Percentiles rank a stretch among this genome's conserved stretches.
These are phyloP conservation scores for slime mould (Dictyostelium discoideum) DNA, from an alignment of 78 protist genomes.

Conservation along the genomic window DNA sequence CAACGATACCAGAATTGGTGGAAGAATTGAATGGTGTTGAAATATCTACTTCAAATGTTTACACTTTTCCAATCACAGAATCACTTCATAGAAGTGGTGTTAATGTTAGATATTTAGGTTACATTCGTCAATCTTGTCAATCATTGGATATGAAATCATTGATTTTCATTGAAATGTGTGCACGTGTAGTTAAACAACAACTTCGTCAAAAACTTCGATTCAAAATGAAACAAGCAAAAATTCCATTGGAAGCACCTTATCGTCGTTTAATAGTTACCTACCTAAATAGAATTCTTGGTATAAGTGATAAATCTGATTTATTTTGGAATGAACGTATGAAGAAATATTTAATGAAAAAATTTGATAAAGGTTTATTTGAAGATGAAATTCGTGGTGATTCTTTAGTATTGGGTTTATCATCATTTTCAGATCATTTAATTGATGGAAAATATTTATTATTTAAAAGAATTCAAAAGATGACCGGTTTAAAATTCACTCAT, in stretches of 20 bases:
- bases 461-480: constrained; percentile 80
- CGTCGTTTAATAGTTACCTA: constrained; percentile 78
- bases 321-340: constrained; percentile 74
- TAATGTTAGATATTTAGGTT: constrained; percentile 70
- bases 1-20: constrained; percentile 56
- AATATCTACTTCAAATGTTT: not conserved
- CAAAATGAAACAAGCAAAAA: constrained; percentile 70
- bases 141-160: constrained; percentile 68
- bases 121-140: constrained; percentile 20
- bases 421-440: constrained; percentile 36
- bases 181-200: constrained; percentile 79
- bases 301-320: constrained; percentile 34
- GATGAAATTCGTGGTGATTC: constrained; percentile 54
- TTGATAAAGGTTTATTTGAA: constrained; percentile 49
- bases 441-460: constrained; percentile 79
- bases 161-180: constrained; percentile 83
- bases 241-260: constrained; percentile 84
- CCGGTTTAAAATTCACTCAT: constrained; percentile 52
- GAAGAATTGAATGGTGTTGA: constrained; percentile 52
- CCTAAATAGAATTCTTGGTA: constrained; percentile 61
- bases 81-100: constrained; percentile 74
- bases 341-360: constrained; percentile 34
- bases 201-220: constrained; percentile 73
- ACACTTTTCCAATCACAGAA: constrained; percentile 70
- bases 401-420: not conserved